Evolutionary conservation across 1,284 basidiomycete genomes (phyloP).

Genomic region (Ceratobasidium sp.): DNA sequence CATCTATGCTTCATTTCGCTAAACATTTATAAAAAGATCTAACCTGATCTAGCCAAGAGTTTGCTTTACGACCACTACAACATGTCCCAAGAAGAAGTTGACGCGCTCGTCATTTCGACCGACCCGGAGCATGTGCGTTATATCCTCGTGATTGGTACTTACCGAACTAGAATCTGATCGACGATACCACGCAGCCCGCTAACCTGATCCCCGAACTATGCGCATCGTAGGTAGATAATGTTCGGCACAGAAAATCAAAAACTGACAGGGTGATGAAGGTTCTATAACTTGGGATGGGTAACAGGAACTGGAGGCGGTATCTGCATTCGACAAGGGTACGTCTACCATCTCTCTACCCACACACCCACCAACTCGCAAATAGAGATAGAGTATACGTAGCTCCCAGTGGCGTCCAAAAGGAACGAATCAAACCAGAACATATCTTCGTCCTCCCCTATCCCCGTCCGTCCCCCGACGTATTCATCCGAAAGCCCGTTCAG

Average conservation of each 20-base stretch:
- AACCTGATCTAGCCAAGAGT: not conserved
- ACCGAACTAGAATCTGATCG: constrained; percentile 18
- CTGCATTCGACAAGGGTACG: constrained; percentile 70
- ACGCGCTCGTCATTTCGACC: constrained; percentile 51
- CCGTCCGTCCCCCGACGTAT: constrained; percentile 63
- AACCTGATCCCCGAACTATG: constrained; percentile 81
- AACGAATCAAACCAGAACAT: constrained; percentile 75
- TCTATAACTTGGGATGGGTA: constrained; percentile 67
- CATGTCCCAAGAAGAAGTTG: constrained; percentile 44
- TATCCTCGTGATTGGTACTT: not conserved
- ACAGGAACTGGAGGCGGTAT: constrained; percentile 59
- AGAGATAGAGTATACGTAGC: constrained; percentile 83
- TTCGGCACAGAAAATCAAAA: not conserved
- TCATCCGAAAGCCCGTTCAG: constrained; percentile 70
- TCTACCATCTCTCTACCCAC: constrained; percentile 28
- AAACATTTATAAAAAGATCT: not conserved
- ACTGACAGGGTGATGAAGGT: constrained; percentile 45
- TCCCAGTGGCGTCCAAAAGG: constrained; percentile 86
- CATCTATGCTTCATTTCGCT: constrained; percentile 9
- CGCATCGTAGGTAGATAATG: constrained; percentile 48
- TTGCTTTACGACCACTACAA: not conserved
- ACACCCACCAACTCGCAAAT: constrained; percentile 13
- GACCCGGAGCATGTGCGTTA: constrained; percentile 54
- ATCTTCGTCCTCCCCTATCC: constrained; percentile 86
- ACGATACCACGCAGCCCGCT: constrained; percentile 62